Conservation (phyloP, 495 filamentous ascomycete genomes). For the Penicillium lagena region DNA sequence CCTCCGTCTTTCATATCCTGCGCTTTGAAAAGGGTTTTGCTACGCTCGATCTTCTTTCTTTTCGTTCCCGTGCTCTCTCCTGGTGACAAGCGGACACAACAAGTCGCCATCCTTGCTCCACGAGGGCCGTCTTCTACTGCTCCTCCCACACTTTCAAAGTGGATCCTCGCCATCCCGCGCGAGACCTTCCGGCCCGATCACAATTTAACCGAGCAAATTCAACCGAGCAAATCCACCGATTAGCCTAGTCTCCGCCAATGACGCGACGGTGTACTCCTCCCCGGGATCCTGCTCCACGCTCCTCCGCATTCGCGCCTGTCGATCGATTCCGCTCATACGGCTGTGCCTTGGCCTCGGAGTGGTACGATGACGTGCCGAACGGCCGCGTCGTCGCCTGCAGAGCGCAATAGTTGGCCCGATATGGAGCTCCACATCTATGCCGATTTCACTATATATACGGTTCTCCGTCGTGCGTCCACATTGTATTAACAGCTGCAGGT, state of each 20-base stretch:
- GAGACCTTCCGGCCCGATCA: no score
- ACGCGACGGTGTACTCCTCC: conserved; percentile 10
- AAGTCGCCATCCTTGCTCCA: no score
- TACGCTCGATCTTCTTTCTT: no score
- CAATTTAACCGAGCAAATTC: no score
- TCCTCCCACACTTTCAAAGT: no score
- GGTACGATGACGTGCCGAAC: conserved; percentile 4
- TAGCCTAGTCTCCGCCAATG: conserved; percentile 13
- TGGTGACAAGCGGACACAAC: no score
- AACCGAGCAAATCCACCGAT: conserved; percentile 8
- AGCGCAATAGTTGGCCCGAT: no score
- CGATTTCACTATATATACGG: conserved; percentile 5
- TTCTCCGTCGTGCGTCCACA: conserved; percentile 1
- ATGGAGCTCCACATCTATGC: not conserved
- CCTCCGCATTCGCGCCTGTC: conserved; percentile 14
- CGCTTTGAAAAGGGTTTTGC: no score
- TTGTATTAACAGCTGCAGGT: not conserved
- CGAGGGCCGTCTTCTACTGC: no score
- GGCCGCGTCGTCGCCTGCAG: not conserved
- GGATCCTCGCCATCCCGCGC: no score
- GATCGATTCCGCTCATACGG: conserved; percentile 14
- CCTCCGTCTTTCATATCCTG: no score
- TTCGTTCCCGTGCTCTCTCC: no score
- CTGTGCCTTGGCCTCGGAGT: conserved; percentile 2
- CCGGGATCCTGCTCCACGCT: conserved; percentile 12